Base-by-base conservation (phyloP, 106 monocot species). In the Acorus gramineus region DNA sequence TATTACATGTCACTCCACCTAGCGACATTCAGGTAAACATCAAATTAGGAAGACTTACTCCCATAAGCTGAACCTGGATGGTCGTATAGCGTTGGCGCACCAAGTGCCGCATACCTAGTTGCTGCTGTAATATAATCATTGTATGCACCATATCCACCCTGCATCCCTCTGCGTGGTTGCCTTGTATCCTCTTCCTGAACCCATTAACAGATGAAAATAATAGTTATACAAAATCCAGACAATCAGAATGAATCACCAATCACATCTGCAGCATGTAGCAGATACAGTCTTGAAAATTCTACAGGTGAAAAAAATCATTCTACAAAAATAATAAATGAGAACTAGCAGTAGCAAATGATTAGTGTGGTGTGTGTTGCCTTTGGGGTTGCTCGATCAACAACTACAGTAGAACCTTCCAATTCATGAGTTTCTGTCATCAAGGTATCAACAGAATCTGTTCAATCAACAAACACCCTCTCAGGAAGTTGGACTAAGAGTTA, bases 311-410 rank as follows among this genome's bases (percentile, higher is more conserved):
- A 63, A 9, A 28, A 45, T 5, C 52, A 45, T 13, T 63, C 12
- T 10, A 42, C 42, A 52, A n/a, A 46, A 7, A 14, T 3, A 50
- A 65, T n/a, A 64, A 6, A 46, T 65, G 49, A 52, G 6, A 12
- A 4, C 46, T 28, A 14, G 2, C 13, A 69, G 7, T 62, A 53
- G 60, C 28, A 55, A 44, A 49, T 42, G 28, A 0, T 28, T 28
- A 3, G 9, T 7, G 44, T 6, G 44, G 3, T 43, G 52, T 8
- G 11, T 70, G 9, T 52, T 83, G 64, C 96, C 91, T 91, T 98
- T 52, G 96, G 96, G 53, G 91, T 92, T 44, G 96, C 96, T 43
- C 96, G 87, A 59, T 98, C 96, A 73, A 98, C 85, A 68, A 91
- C 91, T 56, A 98, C 61, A 74, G 80, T 77, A 56, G 87, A 85